Conservation (phyloP, 192 early-diverging fungal species). For the Gigaspora rosea region DNA sequence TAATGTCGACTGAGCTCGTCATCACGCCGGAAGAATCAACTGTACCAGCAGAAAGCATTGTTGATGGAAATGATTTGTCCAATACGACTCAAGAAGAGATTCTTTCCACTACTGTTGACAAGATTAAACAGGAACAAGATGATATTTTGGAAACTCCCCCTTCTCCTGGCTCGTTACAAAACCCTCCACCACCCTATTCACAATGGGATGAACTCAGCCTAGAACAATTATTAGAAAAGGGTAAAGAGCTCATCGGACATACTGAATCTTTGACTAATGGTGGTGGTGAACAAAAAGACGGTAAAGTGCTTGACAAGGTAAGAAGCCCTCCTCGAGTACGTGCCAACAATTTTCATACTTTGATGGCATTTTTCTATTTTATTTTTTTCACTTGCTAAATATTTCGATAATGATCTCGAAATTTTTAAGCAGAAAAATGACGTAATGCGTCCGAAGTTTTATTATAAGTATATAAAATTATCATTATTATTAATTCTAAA, state of each 20-base stretch:
- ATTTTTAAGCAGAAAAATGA: not conserved
- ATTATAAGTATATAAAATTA: not conserved
- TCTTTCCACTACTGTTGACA: not conserved
- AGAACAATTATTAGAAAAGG: conserved; percentile 30
- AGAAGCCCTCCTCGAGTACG: not conserved
- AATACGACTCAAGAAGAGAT: not conserved
- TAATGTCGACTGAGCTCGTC: too few species aligned
- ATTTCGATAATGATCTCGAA: not conserved
- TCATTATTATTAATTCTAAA: not conserved
- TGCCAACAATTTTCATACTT: not conserved
- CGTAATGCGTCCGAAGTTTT: not conserved
- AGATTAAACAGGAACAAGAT: conserved; percentile 12
- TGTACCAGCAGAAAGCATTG: not conserved
- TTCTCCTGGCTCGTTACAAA: not conserved
- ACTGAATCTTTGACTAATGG: conserved; percentile 20
- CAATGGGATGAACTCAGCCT: conserved; percentile 25
- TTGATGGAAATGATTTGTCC: not conserved
- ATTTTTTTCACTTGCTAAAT: not conserved
- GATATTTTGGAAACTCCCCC: conserved; percentile 9
- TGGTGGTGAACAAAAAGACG: conserved; percentile 11
- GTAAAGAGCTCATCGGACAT: conserved; percentile 21
- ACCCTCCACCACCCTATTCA: conserved; percentile 25
- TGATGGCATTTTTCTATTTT: not conserved
- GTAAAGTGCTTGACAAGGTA: conserved; percentile 31
- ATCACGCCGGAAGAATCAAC: too few species aligned